These are phyloP conservation scores for Elsinoe necatrix DNA, from an alignment of 2,329 filamentous ascomycete genomes.

Conservation along the genomic window DNA sequence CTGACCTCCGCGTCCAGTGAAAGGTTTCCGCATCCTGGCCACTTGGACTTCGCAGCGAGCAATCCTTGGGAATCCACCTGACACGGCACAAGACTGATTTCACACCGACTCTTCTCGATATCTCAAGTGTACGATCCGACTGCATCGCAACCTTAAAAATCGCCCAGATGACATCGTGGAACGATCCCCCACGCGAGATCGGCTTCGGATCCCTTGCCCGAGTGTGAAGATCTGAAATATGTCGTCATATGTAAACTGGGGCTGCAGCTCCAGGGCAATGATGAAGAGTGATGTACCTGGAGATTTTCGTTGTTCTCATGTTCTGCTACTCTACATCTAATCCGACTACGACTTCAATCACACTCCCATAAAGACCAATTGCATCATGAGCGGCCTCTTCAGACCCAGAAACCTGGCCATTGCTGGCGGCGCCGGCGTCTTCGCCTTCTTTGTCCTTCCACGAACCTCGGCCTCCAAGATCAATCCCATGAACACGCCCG, in stretches of 20 bases:
- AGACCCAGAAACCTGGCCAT: conserved; percentile 27
- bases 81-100: conserved; percentile 1
- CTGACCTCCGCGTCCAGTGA: conserved; percentile 4
- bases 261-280: not conserved
- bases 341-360: not conserved
- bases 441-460: conserved; percentile 22
- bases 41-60: not conserved
- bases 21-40: not conserved
- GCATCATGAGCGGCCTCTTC: conserved; percentile 20
- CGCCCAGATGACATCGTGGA: conserved; percentile 2
- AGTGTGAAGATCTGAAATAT: conserved; percentile 7
- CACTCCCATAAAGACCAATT: not conserved
- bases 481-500: conserved; percentile 29
- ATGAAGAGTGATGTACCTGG: not conserved
- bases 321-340: not conserved
- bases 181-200: conserved; percentile 10
- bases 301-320: not conserved
- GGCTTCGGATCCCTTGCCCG: not conserved
- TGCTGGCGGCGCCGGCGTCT: conserved; percentile 23
- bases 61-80: not conserved
- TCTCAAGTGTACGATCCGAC: not conserved
- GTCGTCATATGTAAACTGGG: conserved; percentile 10
- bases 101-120: not conserved
- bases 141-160: not conserved
- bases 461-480: conserved; percentile 6